Evolutionary conservation across 1,284 basidiomycete genomes (phyloP).

Genomic region (Wolfiporia cocos): DNA sequence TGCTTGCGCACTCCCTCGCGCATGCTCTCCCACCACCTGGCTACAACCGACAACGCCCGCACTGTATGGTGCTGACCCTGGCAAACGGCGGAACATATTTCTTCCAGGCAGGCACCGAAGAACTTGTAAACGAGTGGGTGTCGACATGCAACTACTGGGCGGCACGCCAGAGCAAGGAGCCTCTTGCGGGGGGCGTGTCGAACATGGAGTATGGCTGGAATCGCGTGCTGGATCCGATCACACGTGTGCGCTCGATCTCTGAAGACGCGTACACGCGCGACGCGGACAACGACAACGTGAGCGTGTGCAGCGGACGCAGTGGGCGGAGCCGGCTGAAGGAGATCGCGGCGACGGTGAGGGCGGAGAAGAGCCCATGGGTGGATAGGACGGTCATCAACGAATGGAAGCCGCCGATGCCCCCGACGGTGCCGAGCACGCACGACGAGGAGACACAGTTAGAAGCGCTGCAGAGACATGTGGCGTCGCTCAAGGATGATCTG

Average conservation of each 20-base stretch:
- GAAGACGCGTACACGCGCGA: slow-evolving; percentile 49
- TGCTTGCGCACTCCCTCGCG: slow-evolving; percentile 84
- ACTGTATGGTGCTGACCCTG: slow-evolving; percentile 94
- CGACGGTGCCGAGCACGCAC: slow-evolving; percentile 78
- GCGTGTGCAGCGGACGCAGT: slow-evolving; percentile 65
- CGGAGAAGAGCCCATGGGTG: slow-evolving; percentile 57
- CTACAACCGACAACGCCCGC: slow-evolving; percentile 83
- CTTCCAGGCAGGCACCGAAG: slow-evolving; percentile 97
- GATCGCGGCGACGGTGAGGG: slow-evolving; percentile 54
- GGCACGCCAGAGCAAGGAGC: slow-evolving; percentile 88
- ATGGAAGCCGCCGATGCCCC: slow-evolving; percentile 87
- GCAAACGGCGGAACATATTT: slow-evolving; percentile 88
- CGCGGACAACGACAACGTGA: slow-evolving; percentile 54
- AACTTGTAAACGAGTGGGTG: slow-evolving; percentile 97
- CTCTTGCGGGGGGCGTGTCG: slow-evolving; percentile 89
- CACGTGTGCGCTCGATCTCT: slow-evolving; percentile 49
- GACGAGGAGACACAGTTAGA: slow-evolving; percentile 92
- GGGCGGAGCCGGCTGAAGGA: slow-evolving; percentile 63
- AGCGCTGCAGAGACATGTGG: slow-evolving; percentile 76
- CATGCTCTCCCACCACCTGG: slow-evolving; percentile 88
- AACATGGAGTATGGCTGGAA: slow-evolving; percentile 99
- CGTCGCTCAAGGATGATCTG: slow-evolving; percentile 71
- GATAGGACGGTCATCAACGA: slow-evolving; percentile 87
- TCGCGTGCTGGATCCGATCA: slow-evolving; percentile 52
- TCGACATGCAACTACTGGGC: slow-evolving; percentile 99